Evolutionary conservation across 2,329 filamentous ascomycete genomes (phyloP).

Genomic region (Cytospora schulzeri): DNA sequence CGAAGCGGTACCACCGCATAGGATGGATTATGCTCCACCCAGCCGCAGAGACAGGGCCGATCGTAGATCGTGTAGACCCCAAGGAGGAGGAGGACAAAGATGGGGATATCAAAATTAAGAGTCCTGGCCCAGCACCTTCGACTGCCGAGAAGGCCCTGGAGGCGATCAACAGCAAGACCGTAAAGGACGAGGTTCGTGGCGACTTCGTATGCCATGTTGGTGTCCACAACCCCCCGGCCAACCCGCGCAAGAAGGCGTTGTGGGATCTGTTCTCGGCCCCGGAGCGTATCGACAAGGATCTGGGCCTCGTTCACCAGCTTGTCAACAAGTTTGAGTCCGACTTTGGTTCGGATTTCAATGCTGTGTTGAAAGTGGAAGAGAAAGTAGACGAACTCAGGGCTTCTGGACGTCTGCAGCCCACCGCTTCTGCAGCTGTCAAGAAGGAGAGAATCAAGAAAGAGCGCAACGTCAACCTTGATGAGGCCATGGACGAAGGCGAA

Average conservation of each 20-base stretch:
- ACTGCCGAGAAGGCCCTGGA: slow-evolving; percentile 86
- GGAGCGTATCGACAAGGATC: slow-evolving; percentile 88
- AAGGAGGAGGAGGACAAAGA: slow-evolving; percentile 66
- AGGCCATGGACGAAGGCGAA: slow-evolving; percentile 63
- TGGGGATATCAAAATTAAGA: slow-evolving; percentile 58
- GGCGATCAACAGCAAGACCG: slow-evolving; percentile 96
- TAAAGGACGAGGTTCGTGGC: slow-evolving; percentile 88
- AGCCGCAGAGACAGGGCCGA: slow-evolving; percentile 64
- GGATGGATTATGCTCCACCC: slow-evolving; percentile 97
- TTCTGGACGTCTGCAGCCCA: slow-evolving; percentile 75
- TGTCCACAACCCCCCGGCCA: slow-evolving; percentile 84
- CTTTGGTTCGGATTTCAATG: slow-evolving; percentile 75
- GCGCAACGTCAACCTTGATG: slow-evolving; percentile 61
- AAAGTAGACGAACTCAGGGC: slow-evolving; percentile 79
- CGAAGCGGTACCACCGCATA: slow-evolving; percentile 95
- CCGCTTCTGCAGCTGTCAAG: slow-evolving; percentile 56
- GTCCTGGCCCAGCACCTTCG: slow-evolving; percentile 45
- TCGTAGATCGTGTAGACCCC: slow-evolving; percentile 71
- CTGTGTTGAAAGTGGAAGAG: slow-evolving; percentile 79
- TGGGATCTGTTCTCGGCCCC: slow-evolving; percentile 97
- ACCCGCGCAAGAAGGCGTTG: slow-evolving; percentile 89
- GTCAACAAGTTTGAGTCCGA: slow-evolving; percentile 84
- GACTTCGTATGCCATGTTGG: slow-evolving; percentile 98
- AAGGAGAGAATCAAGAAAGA: slow-evolving; percentile 59
- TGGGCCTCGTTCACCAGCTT: slow-evolving; percentile 79